A percentile compares a stretch with the other conserved stretches of the same genome.
These are phyloP conservation scores for Pythium phragmitis DNA, from an alignment of 352 stramenopile genomes.

Conservation along the genomic window DNA sequence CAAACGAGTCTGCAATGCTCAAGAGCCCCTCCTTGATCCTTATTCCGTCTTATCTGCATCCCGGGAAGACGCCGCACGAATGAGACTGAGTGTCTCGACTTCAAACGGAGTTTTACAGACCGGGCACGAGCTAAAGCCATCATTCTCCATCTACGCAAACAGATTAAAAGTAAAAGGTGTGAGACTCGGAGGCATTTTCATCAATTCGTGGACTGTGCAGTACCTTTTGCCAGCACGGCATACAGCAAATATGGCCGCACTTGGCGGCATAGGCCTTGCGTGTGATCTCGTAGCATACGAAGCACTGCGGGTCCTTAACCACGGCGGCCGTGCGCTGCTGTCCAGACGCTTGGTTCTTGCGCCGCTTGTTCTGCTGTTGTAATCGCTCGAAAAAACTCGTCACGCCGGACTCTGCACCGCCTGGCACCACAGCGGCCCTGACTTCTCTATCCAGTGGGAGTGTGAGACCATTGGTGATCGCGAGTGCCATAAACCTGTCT, in stretches of 20 bases:
- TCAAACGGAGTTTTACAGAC: conserved; percentile 77
- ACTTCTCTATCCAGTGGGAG: conserved; percentile 8
- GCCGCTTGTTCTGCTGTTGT: conserved; percentile 56
- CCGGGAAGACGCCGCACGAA: conserved; percentile 41
- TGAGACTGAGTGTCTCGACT: conserved; percentile 65
- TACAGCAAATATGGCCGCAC: conserved; percentile 85
- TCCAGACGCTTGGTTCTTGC: conserved; percentile 31
- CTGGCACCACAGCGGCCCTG: neutral
- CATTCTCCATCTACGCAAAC: conserved; percentile 37
- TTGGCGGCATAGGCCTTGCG: conserved; percentile 73
- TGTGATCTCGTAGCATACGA: conserved; percentile 83
- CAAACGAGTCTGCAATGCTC: neutral
- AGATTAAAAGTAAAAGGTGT: neutral
- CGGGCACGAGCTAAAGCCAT: conserved; percentile 71
- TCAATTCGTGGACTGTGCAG: neutral
- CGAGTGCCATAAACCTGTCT: conserved; percentile 44
- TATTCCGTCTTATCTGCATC: conserved; percentile 9
- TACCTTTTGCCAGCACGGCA: conserved; percentile 85
- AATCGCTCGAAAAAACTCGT: conserved; percentile 66
- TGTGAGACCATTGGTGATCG: conserved; percentile 36
- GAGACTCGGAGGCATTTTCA: neutral
- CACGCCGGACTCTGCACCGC: neutral
- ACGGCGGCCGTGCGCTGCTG: conserved; percentile 36
- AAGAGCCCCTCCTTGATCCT: too few species aligned
- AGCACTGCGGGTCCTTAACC: conserved; percentile 78